Conservation (phyloP, 495 filamentous ascomycete species). For the Ascodesmis nigricans region DNA sequence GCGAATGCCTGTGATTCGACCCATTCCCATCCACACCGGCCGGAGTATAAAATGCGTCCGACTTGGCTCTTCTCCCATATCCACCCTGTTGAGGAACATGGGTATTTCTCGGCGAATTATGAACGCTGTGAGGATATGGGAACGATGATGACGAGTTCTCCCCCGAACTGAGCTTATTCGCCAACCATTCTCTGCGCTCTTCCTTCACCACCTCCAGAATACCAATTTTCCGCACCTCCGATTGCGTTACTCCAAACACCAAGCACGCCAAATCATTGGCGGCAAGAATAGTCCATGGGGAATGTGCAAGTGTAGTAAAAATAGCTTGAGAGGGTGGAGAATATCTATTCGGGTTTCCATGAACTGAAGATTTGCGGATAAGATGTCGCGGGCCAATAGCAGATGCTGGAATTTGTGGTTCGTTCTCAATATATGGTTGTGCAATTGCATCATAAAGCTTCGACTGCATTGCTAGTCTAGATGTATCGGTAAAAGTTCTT, state of each 20-base stretch:
- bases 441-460: constrained; percentile 78
- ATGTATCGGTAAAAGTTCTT: constrained; percentile 70
- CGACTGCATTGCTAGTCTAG: constrained; percentile 44
- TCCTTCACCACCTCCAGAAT: constrained; percentile 85
- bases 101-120: constrained; percentile 19
- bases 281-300: constrained; percentile 85
- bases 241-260: constrained; percentile 83
- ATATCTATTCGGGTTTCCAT: constrained; percentile 75
- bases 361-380: constrained; percentile 29
- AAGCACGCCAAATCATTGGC: constrained; percentile 96
- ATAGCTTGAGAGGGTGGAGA: constrained; percentile 84
- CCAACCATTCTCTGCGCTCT: constrained; percentile 75
- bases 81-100: too few relatives aligned
- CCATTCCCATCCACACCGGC: constrained; percentile 16
- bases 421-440: constrained; percentile 45
- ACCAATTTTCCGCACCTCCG: constrained; percentile 81
- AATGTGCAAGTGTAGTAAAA: constrained; percentile 70
- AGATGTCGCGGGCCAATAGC: constrained; percentile 16
- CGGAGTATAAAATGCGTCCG: constrained; percentile 19
- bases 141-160: constrained; percentile 24
- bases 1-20: constrained; percentile 30
- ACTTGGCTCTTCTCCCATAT: constrained; percentile 23
- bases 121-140: constrained; percentile 26
- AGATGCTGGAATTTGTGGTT: constrained; percentile 25
- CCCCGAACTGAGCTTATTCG: constrained; percentile 44